phyloP scores from a whole-genome alignment of 2,329 filamentous ascomycete genomes.

The Fusarium floridanum region DNA sequence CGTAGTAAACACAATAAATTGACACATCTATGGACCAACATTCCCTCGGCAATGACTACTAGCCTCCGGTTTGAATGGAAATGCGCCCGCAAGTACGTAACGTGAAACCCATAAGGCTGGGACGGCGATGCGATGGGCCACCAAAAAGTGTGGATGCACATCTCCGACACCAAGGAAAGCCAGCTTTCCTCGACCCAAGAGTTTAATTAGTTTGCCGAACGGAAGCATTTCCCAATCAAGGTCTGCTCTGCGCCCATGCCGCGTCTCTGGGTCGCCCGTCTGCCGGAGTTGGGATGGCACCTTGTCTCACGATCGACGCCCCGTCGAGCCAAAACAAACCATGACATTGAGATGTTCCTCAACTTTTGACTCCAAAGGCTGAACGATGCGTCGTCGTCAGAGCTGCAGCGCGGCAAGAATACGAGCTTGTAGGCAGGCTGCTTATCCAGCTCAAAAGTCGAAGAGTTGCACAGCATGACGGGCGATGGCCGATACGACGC shows the following conservation, averaged over 20 bases:
- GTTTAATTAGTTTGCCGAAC: conserved; percentile 23
- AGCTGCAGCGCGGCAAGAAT: not conserved
- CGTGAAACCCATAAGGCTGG: conserved; percentile 34
- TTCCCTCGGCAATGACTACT: not conserved
- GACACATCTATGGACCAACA: not conserved
- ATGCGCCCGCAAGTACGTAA: not conserved
- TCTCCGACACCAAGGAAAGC: conserved; percentile 22
- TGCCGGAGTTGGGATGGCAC: conserved; percentile 34
- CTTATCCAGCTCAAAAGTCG: conserved; percentile 6
- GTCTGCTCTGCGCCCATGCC: conserved; percentile 15
- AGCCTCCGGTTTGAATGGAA: not conserved
- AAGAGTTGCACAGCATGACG: conserved; percentile 32
- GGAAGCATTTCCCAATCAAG: conserved; percentile 31
- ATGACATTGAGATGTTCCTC: not conserved
- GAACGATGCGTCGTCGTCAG: not conserved
- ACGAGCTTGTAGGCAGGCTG: conserved; percentile 34
- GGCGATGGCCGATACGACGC: conserved; percentile 36
- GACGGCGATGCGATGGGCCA: conserved; percentile 1
- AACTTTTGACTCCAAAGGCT: not conserved
- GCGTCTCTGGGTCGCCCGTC: conserved; percentile 11
- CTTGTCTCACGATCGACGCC: conserved; percentile 21
- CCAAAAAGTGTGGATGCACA: conserved; percentile 28
- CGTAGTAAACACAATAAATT: not conserved
- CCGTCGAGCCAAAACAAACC: not conserved
- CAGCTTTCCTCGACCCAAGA: not conserved